Conservation (phyloP, 2,329 filamentous ascomycete species). For the Aplosporella prunicola region DNA sequence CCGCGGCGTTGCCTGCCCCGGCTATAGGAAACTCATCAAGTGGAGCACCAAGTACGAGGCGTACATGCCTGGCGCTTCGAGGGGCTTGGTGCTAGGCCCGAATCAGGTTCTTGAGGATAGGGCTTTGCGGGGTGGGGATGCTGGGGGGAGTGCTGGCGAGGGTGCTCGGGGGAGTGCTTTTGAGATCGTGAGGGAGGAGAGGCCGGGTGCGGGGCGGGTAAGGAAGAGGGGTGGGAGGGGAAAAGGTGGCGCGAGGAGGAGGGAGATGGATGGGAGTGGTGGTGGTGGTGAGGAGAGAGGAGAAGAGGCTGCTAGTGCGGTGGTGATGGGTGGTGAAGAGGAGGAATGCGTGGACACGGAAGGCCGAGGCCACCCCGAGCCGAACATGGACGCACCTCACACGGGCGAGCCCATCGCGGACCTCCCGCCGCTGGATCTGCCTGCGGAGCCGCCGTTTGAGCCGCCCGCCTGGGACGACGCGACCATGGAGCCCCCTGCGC, state of each 20-base stretch:
- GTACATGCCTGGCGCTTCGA: conserved; percentile 22
- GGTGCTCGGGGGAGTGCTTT: too few species aligned
- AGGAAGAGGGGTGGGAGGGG: conserved; percentile 1
- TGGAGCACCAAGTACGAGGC: conserved; percentile 43
- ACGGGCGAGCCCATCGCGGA: too few species aligned
- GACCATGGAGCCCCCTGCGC: conserved; percentile 1
- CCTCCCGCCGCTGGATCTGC: background rate
- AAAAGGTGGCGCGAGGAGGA: background rate
- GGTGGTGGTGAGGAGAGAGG: background rate
- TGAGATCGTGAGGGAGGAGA: too few species aligned
- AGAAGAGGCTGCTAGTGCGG: background rate
- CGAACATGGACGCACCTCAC: too few species aligned
- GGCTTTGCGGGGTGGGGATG: too few species aligned
- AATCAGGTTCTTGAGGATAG: conserved; percentile 6
- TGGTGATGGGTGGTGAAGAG: background rate
- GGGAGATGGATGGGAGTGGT: background rate
- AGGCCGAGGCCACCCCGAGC: too few species aligned
- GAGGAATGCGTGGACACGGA: conserved; percentile 2
- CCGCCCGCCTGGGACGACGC: background rate
- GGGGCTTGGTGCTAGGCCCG: conserved; percentile 1
- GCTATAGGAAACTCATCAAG: conserved; percentile 38
- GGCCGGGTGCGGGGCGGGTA: background rate
- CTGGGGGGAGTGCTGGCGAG: too few species aligned
- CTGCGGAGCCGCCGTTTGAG: background rate
- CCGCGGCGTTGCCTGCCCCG: conserved; percentile 35